phyloP scores from a whole-genome alignment of 768 basidiomycete species.

The Fomitopsis pulvina region DNA sequence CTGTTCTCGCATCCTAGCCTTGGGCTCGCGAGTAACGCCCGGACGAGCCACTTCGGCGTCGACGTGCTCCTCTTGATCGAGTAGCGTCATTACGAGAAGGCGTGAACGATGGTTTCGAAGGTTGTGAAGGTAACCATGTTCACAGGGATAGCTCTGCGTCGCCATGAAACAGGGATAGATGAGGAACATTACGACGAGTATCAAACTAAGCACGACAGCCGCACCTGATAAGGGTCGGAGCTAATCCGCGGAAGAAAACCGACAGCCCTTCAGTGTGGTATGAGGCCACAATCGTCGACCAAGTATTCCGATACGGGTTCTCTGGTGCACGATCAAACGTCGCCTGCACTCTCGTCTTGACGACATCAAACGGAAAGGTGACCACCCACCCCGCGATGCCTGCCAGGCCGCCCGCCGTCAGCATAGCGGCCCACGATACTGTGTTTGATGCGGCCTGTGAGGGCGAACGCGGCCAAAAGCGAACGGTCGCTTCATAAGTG shows the following conservation, averaged over 20 bases:
- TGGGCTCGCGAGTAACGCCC: too few relatives aligned
- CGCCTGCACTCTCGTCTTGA: conserved; percentile 87
- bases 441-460: conserved; percentile 21
- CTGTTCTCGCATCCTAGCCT: too few relatives aligned
- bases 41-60: too few relatives aligned
- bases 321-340: conserved; percentile 8
- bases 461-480: conserved; percentile 31
- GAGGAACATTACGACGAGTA: too few relatives aligned
- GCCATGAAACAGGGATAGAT: too few relatives aligned
- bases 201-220: conserved; percentile 11
- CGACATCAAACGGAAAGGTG: conserved; percentile 90
- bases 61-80: too few relatives aligned
- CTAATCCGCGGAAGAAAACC: conserved; percentile 73
- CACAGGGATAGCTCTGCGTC: conserved; percentile 73
- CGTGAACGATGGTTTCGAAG: conserved; percentile 55
- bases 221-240: conserved; percentile 76
- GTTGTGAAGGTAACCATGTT: conserved; percentile 78
- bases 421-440: conserved; percentile 48
- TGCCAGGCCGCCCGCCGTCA: conserved; percentile 71
- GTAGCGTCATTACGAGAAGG: conserved; percentile 18
- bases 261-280: conserved; percentile 57
- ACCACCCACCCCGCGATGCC: conserved; percentile 72
- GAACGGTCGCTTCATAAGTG: conserved; percentile 59
- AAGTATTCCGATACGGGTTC: conserved; percentile 54
- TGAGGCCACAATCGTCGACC: conserved; percentile 52